Percentiles rank a stretch among this genome's conserved stretches.
Conservation (phyloP, 2,329 filamentous ascomycete genomes). For the Aschersonia sp. region DNA sequence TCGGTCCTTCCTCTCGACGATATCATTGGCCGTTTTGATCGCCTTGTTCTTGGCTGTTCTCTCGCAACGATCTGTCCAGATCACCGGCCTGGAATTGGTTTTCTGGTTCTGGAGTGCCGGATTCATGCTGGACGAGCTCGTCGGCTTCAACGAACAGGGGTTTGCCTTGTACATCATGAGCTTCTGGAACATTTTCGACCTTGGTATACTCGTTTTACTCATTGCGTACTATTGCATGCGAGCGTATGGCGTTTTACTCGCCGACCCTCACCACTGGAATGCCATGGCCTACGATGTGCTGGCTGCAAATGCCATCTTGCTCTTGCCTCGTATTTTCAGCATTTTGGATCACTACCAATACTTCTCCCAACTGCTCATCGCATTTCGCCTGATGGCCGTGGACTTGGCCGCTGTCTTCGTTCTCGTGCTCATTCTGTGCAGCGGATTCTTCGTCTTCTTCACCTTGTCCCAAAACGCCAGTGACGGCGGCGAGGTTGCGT, state of each 20-base stretch:
- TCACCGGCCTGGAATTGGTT: slow-evolving; percentile 71
- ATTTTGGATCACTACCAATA: slow-evolving; percentile 91
- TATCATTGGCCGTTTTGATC: slow-evolving; percentile 74
- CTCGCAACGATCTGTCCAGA: slow-evolving; percentile 56
- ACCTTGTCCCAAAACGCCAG: slow-evolving; percentile 63
- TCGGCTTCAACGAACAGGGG: slow-evolving; percentile 92
- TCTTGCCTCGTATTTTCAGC: slow-evolving; percentile 84
- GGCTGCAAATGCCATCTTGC: slow-evolving; percentile 74
- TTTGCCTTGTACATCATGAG: slow-evolving; percentile 96
- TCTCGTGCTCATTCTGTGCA: slow-evolving; percentile 75
- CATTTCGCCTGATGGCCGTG: slow-evolving; percentile 85
- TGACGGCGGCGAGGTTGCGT: slow-evolving; percentile 62
- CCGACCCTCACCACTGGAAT: slow-evolving; percentile 61
- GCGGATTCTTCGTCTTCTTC: slow-evolving; percentile 92
- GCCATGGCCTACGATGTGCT: slow-evolving; percentile 88
- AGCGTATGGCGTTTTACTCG: slow-evolving; percentile 72
- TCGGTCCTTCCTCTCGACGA: slow-evolving; percentile 75
- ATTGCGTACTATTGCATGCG: slow-evolving; percentile 83
- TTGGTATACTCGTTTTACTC: slow-evolving; percentile 75
- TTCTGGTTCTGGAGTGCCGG: slow-evolving; percentile 98
- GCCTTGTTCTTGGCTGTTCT: slow-evolving; percentile 77
- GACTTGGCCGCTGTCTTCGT: slow-evolving; percentile 76
- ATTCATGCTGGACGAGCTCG: slow-evolving; percentile 91
- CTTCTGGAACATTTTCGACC: slow-evolving; percentile 92
- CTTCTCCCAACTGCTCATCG: slow-evolving; percentile 87